phyloP scores from a whole-genome alignment of 2,329 filamentous ascomycete species.

The Xylaria hypoxylon region DNA sequence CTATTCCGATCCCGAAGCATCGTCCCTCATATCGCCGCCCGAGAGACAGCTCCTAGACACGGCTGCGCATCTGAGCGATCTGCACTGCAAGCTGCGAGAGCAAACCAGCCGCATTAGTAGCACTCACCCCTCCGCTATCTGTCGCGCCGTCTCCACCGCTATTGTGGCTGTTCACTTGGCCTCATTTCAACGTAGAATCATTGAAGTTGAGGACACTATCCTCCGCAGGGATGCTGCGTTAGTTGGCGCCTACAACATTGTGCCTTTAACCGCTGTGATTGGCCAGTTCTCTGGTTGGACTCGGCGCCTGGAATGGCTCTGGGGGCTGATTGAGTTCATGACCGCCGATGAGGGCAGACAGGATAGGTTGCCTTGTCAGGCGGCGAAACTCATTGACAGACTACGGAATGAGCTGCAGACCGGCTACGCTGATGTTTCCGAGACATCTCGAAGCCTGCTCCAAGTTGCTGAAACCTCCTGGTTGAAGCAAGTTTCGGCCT shows the following conservation, averaged over 20 bases:
- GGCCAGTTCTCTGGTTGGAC: slow-evolving; percentile 90
- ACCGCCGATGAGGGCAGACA: slow-evolving; percentile 54
- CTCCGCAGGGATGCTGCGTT: slow-evolving; percentile 79
- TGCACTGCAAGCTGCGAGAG: slow-evolving; percentile 78
- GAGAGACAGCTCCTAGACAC: slow-evolving; percentile 85
- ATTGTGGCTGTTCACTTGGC: slow-evolving; percentile 80
- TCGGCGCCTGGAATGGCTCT: slow-evolving; percentile 86
- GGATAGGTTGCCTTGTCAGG: slow-evolving; percentile 64
- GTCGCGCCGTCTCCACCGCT: slow-evolving; percentile 85
- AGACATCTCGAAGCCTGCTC: slow-evolving; percentile 78
- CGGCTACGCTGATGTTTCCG: slow-evolving; percentile 87
- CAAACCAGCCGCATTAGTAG: slow-evolving; percentile 75
- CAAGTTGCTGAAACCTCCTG: slow-evolving; percentile 86
- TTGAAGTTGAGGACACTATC: slow-evolving; percentile 85
- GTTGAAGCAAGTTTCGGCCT: slow-evolving; percentile 89
- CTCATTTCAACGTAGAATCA: slow-evolving; percentile 83
- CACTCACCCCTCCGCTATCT: slow-evolving; percentile 82
- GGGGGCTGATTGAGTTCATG: slow-evolving; percentile 78
- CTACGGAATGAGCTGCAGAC: slow-evolving; percentile 83
- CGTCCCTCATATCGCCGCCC: slow-evolving; percentile 74
- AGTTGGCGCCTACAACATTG: slow-evolving; percentile 93
- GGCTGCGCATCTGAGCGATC: slow-evolving; percentile 79
- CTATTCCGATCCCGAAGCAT: slow-evolving; percentile 58
- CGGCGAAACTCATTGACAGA: slow-evolving; percentile 80
- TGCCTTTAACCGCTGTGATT: slow-evolving; percentile 87